Percentiles rank a stretch among this genome's conserved stretches.
phyloP scores from a whole-genome alignment of 2,329 filamentous ascomycete species.

The Colletotrichum ledebouriae region DNA sequence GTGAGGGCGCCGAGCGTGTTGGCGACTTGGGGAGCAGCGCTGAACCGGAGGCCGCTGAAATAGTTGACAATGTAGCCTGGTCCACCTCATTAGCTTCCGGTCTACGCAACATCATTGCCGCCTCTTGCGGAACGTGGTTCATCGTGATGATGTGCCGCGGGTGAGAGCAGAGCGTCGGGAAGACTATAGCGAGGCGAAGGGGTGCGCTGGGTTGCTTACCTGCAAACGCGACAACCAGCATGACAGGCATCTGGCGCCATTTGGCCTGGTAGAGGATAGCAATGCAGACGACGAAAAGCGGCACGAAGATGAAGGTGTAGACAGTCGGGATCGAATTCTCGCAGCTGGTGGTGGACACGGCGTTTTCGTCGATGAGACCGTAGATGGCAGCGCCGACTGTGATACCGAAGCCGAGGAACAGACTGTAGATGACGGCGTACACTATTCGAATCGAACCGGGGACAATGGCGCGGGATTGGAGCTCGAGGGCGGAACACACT shows the following conservation, averaged over 20 bases:
- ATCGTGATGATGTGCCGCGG: no score
- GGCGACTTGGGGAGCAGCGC: constrained; percentile 78
- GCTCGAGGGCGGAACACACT: constrained; percentile 68
- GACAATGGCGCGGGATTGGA: constrained; percentile 77
- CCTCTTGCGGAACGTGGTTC: no score
- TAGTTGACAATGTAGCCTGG: constrained; percentile 79
- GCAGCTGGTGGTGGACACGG: constrained; percentile 61
- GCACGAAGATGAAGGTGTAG: constrained; percentile 78
- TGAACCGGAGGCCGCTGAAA: constrained; percentile 76
- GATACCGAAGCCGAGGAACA: constrained; percentile 80
- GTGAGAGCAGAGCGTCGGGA: no score
- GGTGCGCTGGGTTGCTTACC: constrained; percentile 48
- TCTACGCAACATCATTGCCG: no score
- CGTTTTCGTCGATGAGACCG: constrained; percentile 69
- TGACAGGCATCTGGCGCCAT: constrained; percentile 83
- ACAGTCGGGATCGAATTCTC: constrained; percentile 57
- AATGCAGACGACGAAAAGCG: constrained; percentile 79
- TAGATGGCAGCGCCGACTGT: constrained; percentile 76
- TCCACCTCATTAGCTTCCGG: background rate
- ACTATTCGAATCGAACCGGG: constrained; percentile 81
- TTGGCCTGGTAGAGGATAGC: constrained; percentile 85
- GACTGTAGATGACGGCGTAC: constrained; percentile 80
- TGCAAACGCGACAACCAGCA: constrained; percentile 79
- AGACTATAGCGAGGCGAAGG: no score
- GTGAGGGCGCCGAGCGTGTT: constrained; percentile 82